A percentile compares a stretch with the other conserved stretches of the same genome.
phyloP scores from a whole-genome alignment of 1,139 yeast species.

The Yarrowia galli region DNA sequence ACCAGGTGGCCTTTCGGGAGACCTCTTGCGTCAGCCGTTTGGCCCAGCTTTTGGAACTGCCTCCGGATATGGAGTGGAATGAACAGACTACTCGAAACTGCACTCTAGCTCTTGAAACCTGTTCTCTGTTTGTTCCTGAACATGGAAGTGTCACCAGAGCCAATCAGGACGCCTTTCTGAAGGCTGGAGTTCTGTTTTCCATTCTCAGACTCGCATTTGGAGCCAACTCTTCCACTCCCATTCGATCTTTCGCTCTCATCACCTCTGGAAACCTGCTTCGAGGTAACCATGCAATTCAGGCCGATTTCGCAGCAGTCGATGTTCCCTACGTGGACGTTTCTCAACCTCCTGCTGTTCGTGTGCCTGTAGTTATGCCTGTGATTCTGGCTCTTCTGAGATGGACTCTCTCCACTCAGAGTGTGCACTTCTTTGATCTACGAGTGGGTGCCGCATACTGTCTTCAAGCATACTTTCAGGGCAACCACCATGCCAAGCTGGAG shows the following conservation, averaged over 20 bases:
- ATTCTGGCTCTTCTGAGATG: slow-evolving; percentile 79
- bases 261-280: slow-evolving; percentile 80
- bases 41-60: slow-evolving; percentile 58
- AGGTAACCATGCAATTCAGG: slow-evolving; percentile 68
- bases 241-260: slow-evolving; percentile 71
- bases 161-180: slow-evolving; percentile 69
- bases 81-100: slow-evolving; percentile 75
- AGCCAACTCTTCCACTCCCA: slow-evolving; percentile 63
- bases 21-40: slow-evolving; percentile 77
- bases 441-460: slow-evolving; percentile 72
- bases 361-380: slow-evolving; percentile 63
- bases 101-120: slow-evolving; percentile 71
- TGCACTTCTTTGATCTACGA: slow-evolving; percentile 82
- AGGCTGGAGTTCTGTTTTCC: slow-evolving; percentile 68
- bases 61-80: slow-evolving; percentile 65
- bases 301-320: slow-evolving; percentile 77
- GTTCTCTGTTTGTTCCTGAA: slow-evolving; percentile 74
- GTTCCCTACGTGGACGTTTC: slow-evolving; percentile 91
- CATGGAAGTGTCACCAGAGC: slow-evolving; percentile 69
- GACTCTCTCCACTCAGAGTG: slow-evolving; percentile 79
- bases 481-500: slow-evolving; percentile 62
- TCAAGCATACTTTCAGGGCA: slow-evolving; percentile 71
- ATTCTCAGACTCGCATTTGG: slow-evolving; percentile 73
- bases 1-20: slow-evolving; percentile 87
- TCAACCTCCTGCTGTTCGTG: slow-evolving; percentile 56